These are phyloP conservation scores for Leishmania arabica DNA, from an alignment of 208 protist genomes.

Conservation along the genomic window DNA sequence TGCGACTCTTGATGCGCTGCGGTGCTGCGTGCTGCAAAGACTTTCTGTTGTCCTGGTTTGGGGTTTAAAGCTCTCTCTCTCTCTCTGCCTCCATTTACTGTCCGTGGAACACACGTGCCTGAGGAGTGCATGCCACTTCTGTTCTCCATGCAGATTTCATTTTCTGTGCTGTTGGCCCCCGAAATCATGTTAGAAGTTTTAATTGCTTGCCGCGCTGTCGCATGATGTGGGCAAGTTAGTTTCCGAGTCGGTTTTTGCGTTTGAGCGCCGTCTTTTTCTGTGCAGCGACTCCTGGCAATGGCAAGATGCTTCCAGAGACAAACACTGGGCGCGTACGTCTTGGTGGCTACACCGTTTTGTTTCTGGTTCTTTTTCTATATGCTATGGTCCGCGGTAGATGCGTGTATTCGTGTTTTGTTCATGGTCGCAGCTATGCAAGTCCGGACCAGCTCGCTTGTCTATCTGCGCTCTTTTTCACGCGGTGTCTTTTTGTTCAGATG, in stretches of 20 bases:
- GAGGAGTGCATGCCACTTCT: background rate
- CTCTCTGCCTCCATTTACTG: no score
- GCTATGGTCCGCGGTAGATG: background rate
- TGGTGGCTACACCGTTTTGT: background rate
- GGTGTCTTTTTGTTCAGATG: background rate
- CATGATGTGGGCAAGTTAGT: background rate
- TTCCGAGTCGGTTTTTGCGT: background rate
- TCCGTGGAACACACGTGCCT: background rate
- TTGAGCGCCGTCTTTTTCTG: background rate
- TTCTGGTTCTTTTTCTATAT: background rate
- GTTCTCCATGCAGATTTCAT: background rate
- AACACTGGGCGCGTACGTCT: background rate
- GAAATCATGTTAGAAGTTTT: background rate
- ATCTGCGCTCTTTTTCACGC: background rate
- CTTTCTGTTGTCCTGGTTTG: background rate
- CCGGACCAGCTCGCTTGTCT: background rate
- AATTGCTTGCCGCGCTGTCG: background rate
- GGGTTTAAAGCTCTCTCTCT: background rate
- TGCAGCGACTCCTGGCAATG: no score
- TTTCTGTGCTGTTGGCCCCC: background rate
- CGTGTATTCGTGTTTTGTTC: background rate
- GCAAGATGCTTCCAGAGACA: background rate
- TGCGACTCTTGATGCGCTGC: background rate
- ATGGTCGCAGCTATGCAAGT: background rate
- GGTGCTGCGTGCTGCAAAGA: background rate